phyloP scores from a whole-genome alignment of 2,329 filamentous ascomycete species.

The Xenoacremonium recifei region DNA sequence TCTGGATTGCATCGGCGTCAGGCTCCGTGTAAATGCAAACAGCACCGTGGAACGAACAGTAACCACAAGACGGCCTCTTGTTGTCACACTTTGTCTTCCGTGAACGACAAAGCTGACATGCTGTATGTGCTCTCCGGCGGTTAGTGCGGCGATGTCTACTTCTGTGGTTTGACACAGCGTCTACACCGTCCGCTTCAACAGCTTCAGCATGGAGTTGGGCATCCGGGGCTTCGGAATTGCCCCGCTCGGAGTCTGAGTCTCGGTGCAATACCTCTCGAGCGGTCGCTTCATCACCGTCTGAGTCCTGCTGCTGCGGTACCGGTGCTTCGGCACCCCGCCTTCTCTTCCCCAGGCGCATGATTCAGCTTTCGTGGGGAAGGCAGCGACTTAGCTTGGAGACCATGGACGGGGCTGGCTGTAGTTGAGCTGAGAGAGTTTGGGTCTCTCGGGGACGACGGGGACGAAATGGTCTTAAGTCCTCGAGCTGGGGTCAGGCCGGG shows the following conservation, averaged over 20 bases:
- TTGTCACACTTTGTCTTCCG: constrained; percentile 3
- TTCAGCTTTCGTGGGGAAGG: neutral
- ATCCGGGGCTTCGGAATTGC: neutral
- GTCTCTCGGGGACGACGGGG: neutral
- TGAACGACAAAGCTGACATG: constrained; percentile 1
- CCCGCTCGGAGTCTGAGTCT: neutral
- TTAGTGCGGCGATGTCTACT: neutral
- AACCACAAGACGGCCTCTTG: neutral
- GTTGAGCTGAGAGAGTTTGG: neutral
- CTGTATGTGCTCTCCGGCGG: neutral
- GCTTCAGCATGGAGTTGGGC: neutral
- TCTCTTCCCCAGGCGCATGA: neutral
- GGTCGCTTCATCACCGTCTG: too few species aligned
- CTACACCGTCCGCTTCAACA: too few species aligned
- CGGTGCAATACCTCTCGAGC: too few species aligned
- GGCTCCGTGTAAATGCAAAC: neutral
- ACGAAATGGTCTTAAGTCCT: neutral
- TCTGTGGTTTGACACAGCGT: too few species aligned
- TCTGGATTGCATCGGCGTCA: too few species aligned
- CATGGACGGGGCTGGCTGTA: neutral
- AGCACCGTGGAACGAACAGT: constrained; percentile 1
- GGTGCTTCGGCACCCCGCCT: neutral
- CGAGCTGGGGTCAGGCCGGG: neutral
- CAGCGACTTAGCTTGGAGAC: neutral
- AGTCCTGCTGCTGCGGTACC: neutral